phyloP scores from a whole-genome alignment of 2,329 filamentous ascomycete species.

The Hypoxylon sp. region DNA sequence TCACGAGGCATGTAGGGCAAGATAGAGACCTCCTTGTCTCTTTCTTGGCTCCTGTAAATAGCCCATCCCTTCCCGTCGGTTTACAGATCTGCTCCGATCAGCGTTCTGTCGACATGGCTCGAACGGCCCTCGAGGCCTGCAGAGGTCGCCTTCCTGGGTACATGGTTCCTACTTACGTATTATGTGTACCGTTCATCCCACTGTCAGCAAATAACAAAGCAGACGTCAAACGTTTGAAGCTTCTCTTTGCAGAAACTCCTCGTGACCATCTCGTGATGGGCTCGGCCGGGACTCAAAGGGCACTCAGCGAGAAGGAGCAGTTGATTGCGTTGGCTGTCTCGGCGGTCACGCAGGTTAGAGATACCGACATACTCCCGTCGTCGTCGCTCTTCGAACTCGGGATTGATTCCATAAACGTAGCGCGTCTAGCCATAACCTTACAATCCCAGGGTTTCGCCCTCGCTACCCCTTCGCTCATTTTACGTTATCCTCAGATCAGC shows the following conservation, averaged over 20 bases:
- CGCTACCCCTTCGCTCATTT: conserved; percentile 75
- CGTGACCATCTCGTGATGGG: conserved; percentile 66
- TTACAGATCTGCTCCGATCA: conserved; percentile 53
- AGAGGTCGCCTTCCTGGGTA: conserved; percentile 80
- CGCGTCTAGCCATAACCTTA: conserved; percentile 76
- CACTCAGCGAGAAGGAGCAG: conserved; percentile 58
- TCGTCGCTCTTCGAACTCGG: conserved; percentile 88
- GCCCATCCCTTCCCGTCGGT: background rate
- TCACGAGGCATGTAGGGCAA: conserved; percentile 77
- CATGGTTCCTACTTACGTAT: conserved; percentile 91
- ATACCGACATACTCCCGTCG: conserved; percentile 62
- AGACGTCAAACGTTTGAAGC: conserved; percentile 78
- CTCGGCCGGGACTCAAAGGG: conserved; percentile 37
- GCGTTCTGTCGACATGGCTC: conserved; percentile 59
- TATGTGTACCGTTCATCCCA: conserved; percentile 79
- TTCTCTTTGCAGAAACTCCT: conserved; percentile 74
- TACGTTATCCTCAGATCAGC: conserved; percentile 71
- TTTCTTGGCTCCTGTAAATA: conserved; percentile 70
- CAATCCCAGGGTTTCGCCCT: conserved; percentile 72
- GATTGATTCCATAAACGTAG: conserved; percentile 87
- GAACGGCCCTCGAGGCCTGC: conserved; percentile 73
- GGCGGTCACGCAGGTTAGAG: conserved; percentile 64
- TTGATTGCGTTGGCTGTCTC: conserved; percentile 69
- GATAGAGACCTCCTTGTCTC: conserved; percentile 87
- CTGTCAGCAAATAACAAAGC: conserved; percentile 92